Base-by-base conservation (phyloP, 2,329 filamentous ascomycete species). In the Podosphaera xanthii region DNA sequence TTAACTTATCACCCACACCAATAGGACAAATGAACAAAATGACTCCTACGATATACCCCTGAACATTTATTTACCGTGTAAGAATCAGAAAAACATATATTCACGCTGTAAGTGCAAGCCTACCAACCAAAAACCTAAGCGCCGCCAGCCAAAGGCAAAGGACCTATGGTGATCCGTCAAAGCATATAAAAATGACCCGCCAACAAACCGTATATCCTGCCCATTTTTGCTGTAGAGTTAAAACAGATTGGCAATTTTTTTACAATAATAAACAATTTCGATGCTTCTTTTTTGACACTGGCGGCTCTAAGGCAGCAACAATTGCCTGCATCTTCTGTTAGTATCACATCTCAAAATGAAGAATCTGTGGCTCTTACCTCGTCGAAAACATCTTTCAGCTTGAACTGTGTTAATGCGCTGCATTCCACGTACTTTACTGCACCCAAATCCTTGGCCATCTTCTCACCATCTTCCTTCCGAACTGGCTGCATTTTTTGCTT, bases 361-460 rank as follows among this genome's bases (percentile, higher is more conserved):
- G 44, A 49, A 30, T 31, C 9, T 30, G 12, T 6, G 4, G 33
- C 14, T 69, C 79, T 66, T 79, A 95, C 90, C 86, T 97, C 92
- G 69, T 98, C 92, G 73, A 98, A 98, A 22, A 98, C 92, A 70
- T 97, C 92, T 78, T 98, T 98, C 65, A 98, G 76, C 75, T 96
- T 96, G 76, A 90, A 96, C 76, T 98, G 92, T 63, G 92, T 97
- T 72, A 98, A 75, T 60, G 92, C 92, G 70, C 90, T 96, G 76
- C 92, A 98, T 75, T 98, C 92, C 64, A 97, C 92, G 68, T 98
- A 98, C 77, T 96, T 97, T 67, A 98, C 88, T 4, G 92, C 92
- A 62, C 89, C 89, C n/a, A 97, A 75, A 63, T 97, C 91, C 76
- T 91, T 95, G 2, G 92, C 91, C 88, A 97, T 96, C 66, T 83